Conservation (phyloP, 2,329 filamentous ascomycete species). For the Clathrospora elynae region DNA sequence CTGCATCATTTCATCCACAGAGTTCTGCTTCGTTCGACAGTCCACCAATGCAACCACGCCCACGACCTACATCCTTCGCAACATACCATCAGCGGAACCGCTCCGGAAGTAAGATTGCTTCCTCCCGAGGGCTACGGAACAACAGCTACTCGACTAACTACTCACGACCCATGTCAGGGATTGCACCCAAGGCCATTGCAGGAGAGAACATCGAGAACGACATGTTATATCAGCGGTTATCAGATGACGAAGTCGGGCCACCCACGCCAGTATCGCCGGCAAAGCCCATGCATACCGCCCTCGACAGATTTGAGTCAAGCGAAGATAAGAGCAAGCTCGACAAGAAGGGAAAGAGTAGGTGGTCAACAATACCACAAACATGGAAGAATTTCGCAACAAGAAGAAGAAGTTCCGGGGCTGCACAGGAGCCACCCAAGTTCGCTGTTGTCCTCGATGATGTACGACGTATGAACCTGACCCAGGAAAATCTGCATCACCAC, state of each 20-base stretch:
- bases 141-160: conserved; percentile 32
- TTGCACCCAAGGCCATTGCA: conserved; percentile 23
- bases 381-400: conserved; percentile 29
- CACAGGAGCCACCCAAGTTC: conserved; percentile 17
- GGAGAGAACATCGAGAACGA: conserved; percentile 35
- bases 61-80: conserved; percentile 35
- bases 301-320: conserved; percentile 9
- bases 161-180: conserved; percentile 28
- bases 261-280: conserved; percentile 25
- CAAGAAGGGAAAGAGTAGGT: conserved; percentile 30
- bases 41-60: conserved; percentile 21
- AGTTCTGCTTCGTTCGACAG: conserved; percentile 24
- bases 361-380: conserved; percentile 31
- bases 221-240: conserved; percentile 23
- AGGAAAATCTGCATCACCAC: conserved; percentile 19
- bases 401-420: conserved; percentile 21
- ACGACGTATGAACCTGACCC: conserved; percentile 21
- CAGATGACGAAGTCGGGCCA: conserved; percentile 25
- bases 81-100: conserved; percentile 32
- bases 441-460: conserved; percentile 16
- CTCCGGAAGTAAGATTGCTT: conserved; percentile 36
- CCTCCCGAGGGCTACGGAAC: conserved; percentile 32
- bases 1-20: conserved; percentile 22
- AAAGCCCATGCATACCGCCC: conserved; percentile 16
- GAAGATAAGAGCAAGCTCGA: conserved; percentile 23